Evolutionary conservation across 495 filamentous ascomycete species (phyloP).

Genomic region (Daldinia caldariorum): DNA sequence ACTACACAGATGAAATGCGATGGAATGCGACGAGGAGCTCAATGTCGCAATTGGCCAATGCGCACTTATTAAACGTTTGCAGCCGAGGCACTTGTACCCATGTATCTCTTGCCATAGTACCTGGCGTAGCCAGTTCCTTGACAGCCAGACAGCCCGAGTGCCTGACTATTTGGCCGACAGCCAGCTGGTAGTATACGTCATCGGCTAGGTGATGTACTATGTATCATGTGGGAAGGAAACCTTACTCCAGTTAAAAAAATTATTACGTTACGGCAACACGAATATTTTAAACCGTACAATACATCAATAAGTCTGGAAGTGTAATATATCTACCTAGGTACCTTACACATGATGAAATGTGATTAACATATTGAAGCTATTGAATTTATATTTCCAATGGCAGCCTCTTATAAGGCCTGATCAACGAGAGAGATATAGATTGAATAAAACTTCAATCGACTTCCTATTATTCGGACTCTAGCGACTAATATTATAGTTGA

Average conservation of each 20-base stretch:
- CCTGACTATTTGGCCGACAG: neutral
- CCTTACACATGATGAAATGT: neutral
- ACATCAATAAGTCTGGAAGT: neutral
- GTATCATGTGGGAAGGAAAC: too few relatives aligned
- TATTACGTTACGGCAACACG: neutral
- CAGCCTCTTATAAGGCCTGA: neutral
- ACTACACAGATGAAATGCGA: neutral
- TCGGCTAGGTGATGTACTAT: neutral
- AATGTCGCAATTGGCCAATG: slow-evolving; percentile 7
- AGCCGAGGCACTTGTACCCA: slow-evolving; percentile 10
- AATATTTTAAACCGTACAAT: too few relatives aligned
- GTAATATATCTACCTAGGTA: too few relatives aligned
- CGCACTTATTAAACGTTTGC: slow-evolving; percentile 1
- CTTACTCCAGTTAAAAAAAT: slow-evolving; percentile 10
- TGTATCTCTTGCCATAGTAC: neutral
- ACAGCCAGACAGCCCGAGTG: neutral
- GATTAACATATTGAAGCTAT: neutral
- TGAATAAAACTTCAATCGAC: slow-evolving; percentile 3
- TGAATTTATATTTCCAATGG: neutral
- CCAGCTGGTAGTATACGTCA: slow-evolving; percentile 1
- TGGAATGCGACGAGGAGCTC: neutral
- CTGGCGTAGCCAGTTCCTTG: neutral
- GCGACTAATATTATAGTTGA: neutral
- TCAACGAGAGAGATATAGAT: neutral
- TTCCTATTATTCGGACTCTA: neutral